Evolutionary conservation across 441 rosid genomes (phyloP), one percentile per base, ranked within the genome.

Genomic region (Gossypium laxum): DNA sequence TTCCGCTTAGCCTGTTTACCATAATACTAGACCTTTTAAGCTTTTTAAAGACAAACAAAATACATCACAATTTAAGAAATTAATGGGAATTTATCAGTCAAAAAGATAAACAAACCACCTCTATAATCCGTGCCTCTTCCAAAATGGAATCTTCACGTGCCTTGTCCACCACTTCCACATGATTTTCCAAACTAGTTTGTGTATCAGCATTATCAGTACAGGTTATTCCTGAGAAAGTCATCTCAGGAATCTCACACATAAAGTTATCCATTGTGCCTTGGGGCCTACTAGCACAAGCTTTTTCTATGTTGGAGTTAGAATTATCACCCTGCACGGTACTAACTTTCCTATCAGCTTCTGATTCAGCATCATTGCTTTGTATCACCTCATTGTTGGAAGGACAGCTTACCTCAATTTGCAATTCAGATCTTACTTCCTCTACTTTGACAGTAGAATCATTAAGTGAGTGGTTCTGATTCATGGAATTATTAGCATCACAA

Each of bases 91-190:
- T 69, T 63, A 72, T 71, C 63, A 74, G 63, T 51, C 17, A 17
- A 70, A 70, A 55, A 74, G 57, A 76, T 26, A 41, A 69, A 70
- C 59, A 80, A 75, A 79, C 68, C 68, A 96, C 98, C 98, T 90
- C 88, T 77, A 96, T 85, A 69, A 78, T 79, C 51, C 86, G 89
- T 66, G 99, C 99, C 89, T 93, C 98, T 76, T 91, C 93, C 81
- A 96, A 80, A 30, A 93, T 74, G 72, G 93, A 85, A 81, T 93
- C 99, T 77, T 90, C 97, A 78, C 78, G 86, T 41, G 84, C 85
- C 79, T 81, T 89, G 77, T 86, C 86, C 59, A 65, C 73, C 61
- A 84, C 65, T 71, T 81, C 78, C 72, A 76, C 75, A 69, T 64
- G 56, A 61, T 76, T 81, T 73, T 69, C 80, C 65, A 87, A 70